phyloP scores from a whole-genome alignment of 352 stramenopile genomes.

The Pythium folliculosum region DNA sequence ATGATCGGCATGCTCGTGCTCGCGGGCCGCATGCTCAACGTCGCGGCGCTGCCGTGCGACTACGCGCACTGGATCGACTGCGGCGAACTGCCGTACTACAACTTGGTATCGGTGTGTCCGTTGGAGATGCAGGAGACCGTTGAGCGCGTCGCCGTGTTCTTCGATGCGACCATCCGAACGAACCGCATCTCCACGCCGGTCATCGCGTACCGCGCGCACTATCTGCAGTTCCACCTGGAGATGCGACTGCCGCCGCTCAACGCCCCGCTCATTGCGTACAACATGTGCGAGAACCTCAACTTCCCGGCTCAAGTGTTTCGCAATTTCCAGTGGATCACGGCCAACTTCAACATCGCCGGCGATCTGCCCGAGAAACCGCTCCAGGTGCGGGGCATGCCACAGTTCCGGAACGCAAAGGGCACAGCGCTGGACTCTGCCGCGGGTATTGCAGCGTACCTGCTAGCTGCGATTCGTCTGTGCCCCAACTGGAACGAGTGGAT shows the following conservation, averaged over 20 bases:
- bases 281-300: constrained; percentile 51
- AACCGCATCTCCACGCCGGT: constrained; percentile 42
- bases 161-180: constrained; percentile 43
- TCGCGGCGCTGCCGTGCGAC: constrained; percentile 61
- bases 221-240: constrained; percentile 74
- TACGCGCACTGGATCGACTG: constrained; percentile 62
- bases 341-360: constrained; percentile 50
- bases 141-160: constrained; percentile 57
- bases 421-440: constrained; percentile 46
- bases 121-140: constrained; percentile 49
- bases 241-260: constrained; percentile 75
- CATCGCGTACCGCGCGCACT: constrained; percentile 53
- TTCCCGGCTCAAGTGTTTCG: constrained; percentile 63
- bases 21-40: constrained; percentile 60
- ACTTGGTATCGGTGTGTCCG: constrained; percentile 53
- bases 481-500: constrained; percentile 83
- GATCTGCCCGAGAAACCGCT: constrained; percentile 44
- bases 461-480: constrained; percentile 69
- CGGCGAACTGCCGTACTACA: constrained; percentile 66
- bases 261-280: constrained; percentile 51
- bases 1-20: constrained; percentile 65
- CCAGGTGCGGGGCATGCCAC: neutral
- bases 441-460: constrained; percentile 63
- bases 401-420: constrained; percentile 28
- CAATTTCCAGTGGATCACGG: constrained; percentile 71